Evolutionary conservation across 257 asterid species (phyloP), one percentile per base, ranked within the genome.

Genomic region (Forsythia suspensa): DNA sequence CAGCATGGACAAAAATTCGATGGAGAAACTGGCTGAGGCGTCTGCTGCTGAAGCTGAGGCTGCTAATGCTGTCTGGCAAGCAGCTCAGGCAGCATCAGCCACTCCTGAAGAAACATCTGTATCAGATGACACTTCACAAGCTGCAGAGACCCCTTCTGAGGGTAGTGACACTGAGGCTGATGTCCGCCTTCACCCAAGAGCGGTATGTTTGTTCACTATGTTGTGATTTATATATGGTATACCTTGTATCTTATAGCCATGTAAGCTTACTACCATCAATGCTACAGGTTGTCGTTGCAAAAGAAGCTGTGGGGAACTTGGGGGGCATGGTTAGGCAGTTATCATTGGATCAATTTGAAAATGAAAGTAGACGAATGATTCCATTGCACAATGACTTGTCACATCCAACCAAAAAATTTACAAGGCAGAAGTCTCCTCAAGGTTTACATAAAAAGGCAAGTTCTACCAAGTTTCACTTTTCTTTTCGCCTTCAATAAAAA

Each of bases 11-110:
- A 87, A 82, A 75, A 86, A 87, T 82, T 96, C 99, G 34, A 84
- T 94, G 97, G 98, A 90, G 74, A 93, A 88, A 86, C 86, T 96
- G 77, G 94, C 94, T 8, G 92, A 94, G 86, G 99, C 98, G 42
- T 96, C 98, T 65, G 97, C 99, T 75, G 99, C 99, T 48, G 99
- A 96, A 90, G 99, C 99, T 71, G 95, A 94, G 90, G 98, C 76
- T 73, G 98, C 97, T 75, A 94, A 82, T 87, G 97, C 97, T 72
- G 97, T 94, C 83, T 96, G 99, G 99, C 97, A 92, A 80, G 89
- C 93, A 70, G 98, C 89, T 38, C 98, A 94, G 85, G 89, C 70
- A 21, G 38, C 88, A 79, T 87, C 98, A 74, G 88, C 91, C 57
- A 69, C 76, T 72, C 94, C 91, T 61, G 98, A 90, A 84, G 98